A percentile compares a stretch with the other conserved stretches of the same genome.
phyloP scores from a whole-genome alignment of 371 early-diverging fungal genomes.

The Fennellomyces sp. region DNA sequence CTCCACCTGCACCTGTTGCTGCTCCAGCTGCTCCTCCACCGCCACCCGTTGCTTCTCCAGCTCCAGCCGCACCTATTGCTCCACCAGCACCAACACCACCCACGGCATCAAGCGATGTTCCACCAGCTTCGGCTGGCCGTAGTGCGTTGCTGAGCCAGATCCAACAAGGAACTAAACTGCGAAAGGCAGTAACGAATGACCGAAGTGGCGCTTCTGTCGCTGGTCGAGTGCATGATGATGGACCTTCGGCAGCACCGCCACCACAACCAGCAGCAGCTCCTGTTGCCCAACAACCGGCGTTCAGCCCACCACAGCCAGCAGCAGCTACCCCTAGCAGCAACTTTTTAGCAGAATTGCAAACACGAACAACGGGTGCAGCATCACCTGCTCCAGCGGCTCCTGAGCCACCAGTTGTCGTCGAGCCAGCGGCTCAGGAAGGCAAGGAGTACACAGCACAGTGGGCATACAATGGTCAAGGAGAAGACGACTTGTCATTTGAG shows the following conservation, averaged over 20 bases:
- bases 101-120: slow-evolving; percentile 2
- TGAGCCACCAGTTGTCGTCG: background rate
- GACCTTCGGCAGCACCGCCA: slow-evolving; percentile 14
- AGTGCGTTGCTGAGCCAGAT: slow-evolving; percentile 48
- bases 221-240: slow-evolving; percentile 29
- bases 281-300: slow-evolving; percentile 68
- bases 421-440: background rate
- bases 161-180: slow-evolving; percentile 34
- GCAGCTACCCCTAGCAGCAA: slow-evolving; percentile 11
- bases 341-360: slow-evolving; percentile 36
- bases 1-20: slow-evolving; percentile 26
- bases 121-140: slow-evolving; percentile 27
- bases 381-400: slow-evolving; percentile 1
- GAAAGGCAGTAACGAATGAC: slow-evolving; percentile 43
- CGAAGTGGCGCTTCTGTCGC: slow-evolving; percentile 37
- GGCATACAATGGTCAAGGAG: slow-evolving; percentile 39
- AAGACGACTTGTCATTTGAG: slow-evolving; percentile 43
- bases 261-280: slow-evolving; percentile 42
- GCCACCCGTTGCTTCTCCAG: slow-evolving; percentile 15
- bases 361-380: slow-evolving; percentile 22
- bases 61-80: slow-evolving; percentile 19
- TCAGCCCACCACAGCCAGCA: slow-evolving; percentile 49
- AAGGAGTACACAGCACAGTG: slow-evolving; percentile 38
- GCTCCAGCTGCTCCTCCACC: slow-evolving; percentile 16
- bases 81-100: slow-evolving; percentile 6